Conservation (phyloP, 305 asterid species). For the Striga hermonthica region DNA sequence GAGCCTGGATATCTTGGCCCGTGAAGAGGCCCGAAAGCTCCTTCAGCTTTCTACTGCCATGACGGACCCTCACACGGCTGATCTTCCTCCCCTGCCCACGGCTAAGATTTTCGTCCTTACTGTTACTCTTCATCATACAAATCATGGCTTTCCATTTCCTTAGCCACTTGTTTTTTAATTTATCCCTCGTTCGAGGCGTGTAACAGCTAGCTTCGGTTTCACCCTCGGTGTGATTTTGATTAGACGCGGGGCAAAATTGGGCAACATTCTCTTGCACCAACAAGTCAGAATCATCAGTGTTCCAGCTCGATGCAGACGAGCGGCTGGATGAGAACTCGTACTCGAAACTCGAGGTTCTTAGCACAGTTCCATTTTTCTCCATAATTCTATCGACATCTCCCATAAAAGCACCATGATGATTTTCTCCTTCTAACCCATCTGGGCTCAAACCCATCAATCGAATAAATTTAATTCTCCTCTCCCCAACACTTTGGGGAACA, state of each 20-base stretch:
- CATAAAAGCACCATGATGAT: slow-evolving; percentile 8
- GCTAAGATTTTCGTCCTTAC: slow-evolving; percentile 32
- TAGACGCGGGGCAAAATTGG: slow-evolving; percentile 31
- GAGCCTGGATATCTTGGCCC: slow-evolving; percentile 81
- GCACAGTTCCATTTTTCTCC: slow-evolving; percentile 54
- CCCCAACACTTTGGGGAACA: slow-evolving; percentile 63
- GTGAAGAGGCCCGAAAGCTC: slow-evolving; percentile 81
- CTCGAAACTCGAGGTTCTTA: slow-evolving; percentile 45
- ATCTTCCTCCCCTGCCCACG: slow-evolving; percentile 36
- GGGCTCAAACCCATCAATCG: slow-evolving; percentile 49
- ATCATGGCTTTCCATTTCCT: slow-evolving; percentile 53
- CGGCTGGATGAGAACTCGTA: slow-evolving; percentile 44
- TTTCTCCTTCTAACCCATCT: slow-evolving; percentile 32
- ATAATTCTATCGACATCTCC: slow-evolving; percentile 41
- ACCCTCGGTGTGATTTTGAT: slow-evolving; percentile 26
- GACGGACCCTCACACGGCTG: slow-evolving; percentile 63
- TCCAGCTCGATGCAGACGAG: slow-evolving; percentile 51
- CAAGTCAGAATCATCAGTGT: slow-evolving; percentile 36
- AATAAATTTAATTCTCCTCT: slow-evolving; percentile 63
- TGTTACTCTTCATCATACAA: slow-evolving; percentile 41
- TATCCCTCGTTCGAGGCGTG: slow-evolving; percentile 33
- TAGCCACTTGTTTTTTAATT: slow-evolving; percentile 51
- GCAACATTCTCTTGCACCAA: slow-evolving; percentile 30
- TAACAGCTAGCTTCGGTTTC: slow-evolving; percentile 30
- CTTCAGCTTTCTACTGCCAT: slow-evolving; percentile 49